These are phyloP conservation scores for Metarhizium brunneum DNA, from an alignment of 2,329 filamentous ascomycete species.

Conservation along the genomic window DNA sequence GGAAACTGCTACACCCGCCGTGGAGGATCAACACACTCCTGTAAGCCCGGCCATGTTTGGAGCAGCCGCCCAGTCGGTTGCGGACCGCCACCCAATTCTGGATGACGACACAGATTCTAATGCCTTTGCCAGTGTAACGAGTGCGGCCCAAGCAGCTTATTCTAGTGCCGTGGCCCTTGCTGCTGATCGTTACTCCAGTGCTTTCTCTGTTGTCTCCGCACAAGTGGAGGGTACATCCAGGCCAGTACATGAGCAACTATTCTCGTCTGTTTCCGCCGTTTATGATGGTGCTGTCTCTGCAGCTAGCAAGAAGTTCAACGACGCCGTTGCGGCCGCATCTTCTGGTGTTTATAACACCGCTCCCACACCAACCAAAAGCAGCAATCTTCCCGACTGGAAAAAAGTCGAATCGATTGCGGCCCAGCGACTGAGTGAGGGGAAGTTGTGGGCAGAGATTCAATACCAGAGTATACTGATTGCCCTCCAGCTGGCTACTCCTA, in stretches of 20 bases:
- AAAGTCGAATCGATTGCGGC: slow-evolving; percentile 56
- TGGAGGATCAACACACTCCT: slow-evolving; percentile 13
- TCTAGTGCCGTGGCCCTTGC: slow-evolving; percentile 56
- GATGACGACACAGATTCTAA: slow-evolving; percentile 32
- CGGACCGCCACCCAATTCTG: slow-evolving; percentile 37
- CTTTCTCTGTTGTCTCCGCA: slow-evolving; percentile 56
- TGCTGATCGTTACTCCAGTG: slow-evolving; percentile 58
- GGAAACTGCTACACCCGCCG: slow-evolving; percentile 7
- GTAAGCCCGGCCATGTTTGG: slow-evolving; percentile 36
- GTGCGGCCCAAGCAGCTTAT: slow-evolving; percentile 49
- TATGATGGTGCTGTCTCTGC: slow-evolving; percentile 57
- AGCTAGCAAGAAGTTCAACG: slow-evolving; percentile 50
- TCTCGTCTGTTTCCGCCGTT: slow-evolving; percentile 57
- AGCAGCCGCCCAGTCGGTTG: slow-evolving; percentile 39
- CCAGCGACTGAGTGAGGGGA: slow-evolving; percentile 59
- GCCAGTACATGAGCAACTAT: slow-evolving; percentile 59
- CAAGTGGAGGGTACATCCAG: slow-evolving; percentile 61
- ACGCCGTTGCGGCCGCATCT: slow-evolving; percentile 45
- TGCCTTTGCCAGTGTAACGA: slow-evolving; percentile 25
- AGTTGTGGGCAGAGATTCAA: slow-evolving; percentile 60
- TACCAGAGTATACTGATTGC: slow-evolving; percentile 60
- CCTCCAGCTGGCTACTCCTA: slow-evolving; percentile 48
- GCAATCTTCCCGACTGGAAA: slow-evolving; percentile 36
- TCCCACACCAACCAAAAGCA: slow-evolving; percentile 29
- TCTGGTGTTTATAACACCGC: slow-evolving; percentile 39